Base-by-base conservation (phyloP, 2,329 filamentous ascomycete genomes). In the Neophaeococcomyces mojaviensis region DNA sequence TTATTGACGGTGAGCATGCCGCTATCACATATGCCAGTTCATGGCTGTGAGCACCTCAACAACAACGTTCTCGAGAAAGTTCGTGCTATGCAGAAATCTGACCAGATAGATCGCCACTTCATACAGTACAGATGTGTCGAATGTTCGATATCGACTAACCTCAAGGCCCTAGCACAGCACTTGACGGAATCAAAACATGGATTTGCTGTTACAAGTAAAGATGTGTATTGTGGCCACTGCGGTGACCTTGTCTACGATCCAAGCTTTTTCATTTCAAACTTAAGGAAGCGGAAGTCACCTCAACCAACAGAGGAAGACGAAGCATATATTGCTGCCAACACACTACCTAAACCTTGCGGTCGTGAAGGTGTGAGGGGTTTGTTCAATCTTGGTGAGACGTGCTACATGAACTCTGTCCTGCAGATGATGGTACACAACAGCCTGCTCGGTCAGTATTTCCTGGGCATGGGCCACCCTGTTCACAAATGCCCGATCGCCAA, bases 331-430 rank as follows among this genome's bases (percentile, higher is more conserved):
- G 49, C 50, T 8, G 36, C 53, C 19, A 57, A 57, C 38, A 56
- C 55, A 7, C 47, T 54, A 4, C 52, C 81, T 47, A 82, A 86
- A 5, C 85, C 88, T 10, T 96, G 90, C 61, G 81, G 86, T 47
- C 88, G 88, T 15, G 88, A 84, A 55, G 90, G 92, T 8, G 78
- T 96, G 32, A 81, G 92, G 30, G 90, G 90, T 26, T 84, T 98
- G 50, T 96, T 94, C 67, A 98, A 97, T 61, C 90, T 95, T 63
- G 92, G 90, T n/a, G 88, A 94, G 48, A 97, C 92, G 9, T 98
- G 90, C 70, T 98, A 96, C 67, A 90, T 97, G 76, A 94, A 92
- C 58, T 90, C 96, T 24, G 88, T 97, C 39, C 74, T 98, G 13
- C 92, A 97, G 64, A 88, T 85, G 47, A 81, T 98, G 57, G 78